phyloP scores from a whole-genome alignment of 495 filamentous ascomycete genomes.

The Hypomontagnella submonticulosa region DNA sequence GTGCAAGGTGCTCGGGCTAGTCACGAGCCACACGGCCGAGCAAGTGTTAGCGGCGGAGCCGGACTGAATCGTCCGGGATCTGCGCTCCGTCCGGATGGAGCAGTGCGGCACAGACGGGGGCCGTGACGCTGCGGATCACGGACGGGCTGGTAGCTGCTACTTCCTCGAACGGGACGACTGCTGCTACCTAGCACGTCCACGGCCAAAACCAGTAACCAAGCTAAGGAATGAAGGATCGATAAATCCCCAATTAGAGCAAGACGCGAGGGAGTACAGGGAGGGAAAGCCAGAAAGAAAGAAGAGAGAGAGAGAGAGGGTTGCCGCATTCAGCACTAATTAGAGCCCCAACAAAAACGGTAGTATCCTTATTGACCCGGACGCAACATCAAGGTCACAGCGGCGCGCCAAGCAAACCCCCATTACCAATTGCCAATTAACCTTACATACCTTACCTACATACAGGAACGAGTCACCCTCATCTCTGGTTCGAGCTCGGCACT shows the following conservation, averaged over 20 bases:
- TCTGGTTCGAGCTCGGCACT: constrained; percentile 14
- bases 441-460: too few relatives aligned
- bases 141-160: constrained; percentile 44
- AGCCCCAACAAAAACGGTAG: background rate
- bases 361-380: background rate
- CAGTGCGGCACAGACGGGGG: constrained; percentile 53
- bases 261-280: too few relatives aligned
- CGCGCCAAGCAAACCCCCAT: constrained; percentile 13
- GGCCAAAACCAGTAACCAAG: too few relatives aligned
- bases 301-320: background rate
- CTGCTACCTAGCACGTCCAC: too few relatives aligned
- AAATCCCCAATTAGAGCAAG: too few relatives aligned
- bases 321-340: background rate
- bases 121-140: constrained; percentile 64
- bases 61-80: constrained; percentile 88
- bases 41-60: constrained; percentile 78
- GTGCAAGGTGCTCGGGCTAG: constrained; percentile 86
- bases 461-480: too few relatives aligned
- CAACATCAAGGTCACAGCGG: constrained; percentile 24
- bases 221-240: too few relatives aligned
- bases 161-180: background rate
- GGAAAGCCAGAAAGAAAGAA: background rate
- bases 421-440: too few relatives aligned
- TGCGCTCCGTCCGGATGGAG: constrained; percentile 74
- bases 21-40: constrained; percentile 82